Evolutionary conservation across 2,329 filamentous ascomycete genomes (phyloP), one percentile per base, ranked within the genome.

Genomic region (Aspergillus hortae): DNA sequence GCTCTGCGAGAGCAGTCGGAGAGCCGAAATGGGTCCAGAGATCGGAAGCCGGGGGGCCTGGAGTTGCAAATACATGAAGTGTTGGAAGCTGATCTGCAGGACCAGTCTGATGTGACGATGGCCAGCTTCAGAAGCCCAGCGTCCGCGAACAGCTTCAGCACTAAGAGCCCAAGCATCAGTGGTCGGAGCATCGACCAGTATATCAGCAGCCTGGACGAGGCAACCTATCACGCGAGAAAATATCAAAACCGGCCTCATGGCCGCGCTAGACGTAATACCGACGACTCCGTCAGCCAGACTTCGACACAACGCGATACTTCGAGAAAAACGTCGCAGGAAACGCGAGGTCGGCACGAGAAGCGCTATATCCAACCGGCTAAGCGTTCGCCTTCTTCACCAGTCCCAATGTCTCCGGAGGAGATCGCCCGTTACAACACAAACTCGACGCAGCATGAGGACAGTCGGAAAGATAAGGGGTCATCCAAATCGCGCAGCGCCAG

Each of bases 331-430:
- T 90, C 89, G 0, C 82, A 87, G 58, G 87, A 88, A 17, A 62
- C 62, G 40, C 84, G 89, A 52, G 89, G 88, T 17, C 82, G 89
- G 56, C 80, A 80, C 21, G 75, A 80, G 11, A 79, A 82, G 42
- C 82, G 86, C 19, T 87, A 85, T 57, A 90, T 87, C 56, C 87
- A 85, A 64, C 83, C 88, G 15, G 83, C 85, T 11, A 95, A 96
- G 72, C 81, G 89, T 19, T 96, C 92, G 1, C 92, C 92, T 1
- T 95, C 90, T 2, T 96, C 92, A 0, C 92, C 92, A 0, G 81
- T 96, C 2, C 90, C 92, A 3, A 96, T 96, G 92, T 95, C 92
- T 3, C 91, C 91, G 0, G 90, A 96, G 61, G 91, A 96, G 62
- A 68, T 89, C 54, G 64, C 72, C 46, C 65, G 67, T 42, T 77